Evolutionary conservation across 768 basidiomycete species (phyloP), one percentile per base, ranked within the genome.

Genomic region (Antrodiella citrinella): DNA sequence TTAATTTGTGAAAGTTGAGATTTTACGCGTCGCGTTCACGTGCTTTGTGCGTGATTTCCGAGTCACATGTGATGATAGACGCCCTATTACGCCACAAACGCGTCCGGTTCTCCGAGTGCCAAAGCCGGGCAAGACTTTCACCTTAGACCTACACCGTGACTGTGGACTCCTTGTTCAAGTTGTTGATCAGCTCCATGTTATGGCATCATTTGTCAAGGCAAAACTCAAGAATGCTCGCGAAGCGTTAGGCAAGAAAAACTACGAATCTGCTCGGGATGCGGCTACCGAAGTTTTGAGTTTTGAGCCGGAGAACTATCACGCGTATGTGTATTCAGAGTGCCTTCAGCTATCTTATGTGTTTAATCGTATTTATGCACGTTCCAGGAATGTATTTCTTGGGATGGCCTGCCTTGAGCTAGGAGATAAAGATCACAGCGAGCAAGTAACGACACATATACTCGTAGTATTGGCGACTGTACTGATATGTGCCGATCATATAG

Each of bases 231-330:
- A 75, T 19, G 85, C 90, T 11, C 78, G 86, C 52, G 90, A 92
- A 49, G 75, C 80, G 3, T 68, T 95, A 19, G 71, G 69, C 11
- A 86, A 83, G 62, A 91, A 91, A 62, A 82, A 94, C 53, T 92
- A 78, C 57, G 63, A 69, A 3, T 67, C 67, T 18, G 92, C 90
- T 10, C 79, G 76, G 52, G 76, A 83, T 55, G 76, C 81, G n/a
- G 80, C 84, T 5, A 63, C 70, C 40, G 75, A 81, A 54, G 81
- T 83, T 7, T 68, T 91, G 15, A 81, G 83, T 30, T 82, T 80
- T 55, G 93, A 96, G 50, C 75, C 84, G 1, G 77, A 80, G 40
- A 92, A 91, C 60, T 95, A 95, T 62, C 82, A 86, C 60, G 93
- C 89, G 91, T 94, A 63, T 60, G 85, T 75, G 19, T 25, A 30